Percentiles rank a stretch among this genome's conserved stretches.
Conservation (phyloP, 2,329 filamentous ascomycete species). For the Phyllosticta ampelicida region DNA sequence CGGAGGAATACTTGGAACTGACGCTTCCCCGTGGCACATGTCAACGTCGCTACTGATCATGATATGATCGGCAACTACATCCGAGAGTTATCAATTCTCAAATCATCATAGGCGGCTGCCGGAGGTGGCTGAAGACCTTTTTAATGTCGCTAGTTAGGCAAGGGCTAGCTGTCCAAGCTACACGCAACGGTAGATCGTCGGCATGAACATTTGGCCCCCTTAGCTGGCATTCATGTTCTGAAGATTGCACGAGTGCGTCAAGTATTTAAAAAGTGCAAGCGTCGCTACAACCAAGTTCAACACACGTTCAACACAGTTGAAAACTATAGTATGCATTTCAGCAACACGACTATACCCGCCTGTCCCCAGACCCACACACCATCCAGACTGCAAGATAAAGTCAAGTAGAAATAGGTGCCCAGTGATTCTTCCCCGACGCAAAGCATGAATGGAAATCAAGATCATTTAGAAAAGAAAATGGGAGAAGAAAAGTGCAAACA, state of each 20-base stretch:
- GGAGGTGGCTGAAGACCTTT: neutral
- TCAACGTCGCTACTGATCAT: neutral
- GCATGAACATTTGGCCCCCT: too few relatives aligned
- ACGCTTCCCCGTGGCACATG: conserved; percentile 1
- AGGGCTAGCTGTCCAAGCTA: neutral
- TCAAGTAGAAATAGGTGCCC: neutral
- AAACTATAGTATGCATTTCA: neutral
- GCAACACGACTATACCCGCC: neutral
- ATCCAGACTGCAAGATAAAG: neutral
- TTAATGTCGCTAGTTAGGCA: neutral
- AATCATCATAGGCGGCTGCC: neutral
- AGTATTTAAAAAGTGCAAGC: too few relatives aligned
- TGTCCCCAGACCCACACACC: neutral
- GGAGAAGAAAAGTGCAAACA: neutral
- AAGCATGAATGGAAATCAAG: neutral
- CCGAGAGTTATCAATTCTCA: neutral
- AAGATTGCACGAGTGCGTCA: too few relatives aligned
- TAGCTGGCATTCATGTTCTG: too few relatives aligned
- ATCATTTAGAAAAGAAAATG: neutral
- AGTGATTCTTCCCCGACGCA: neutral
- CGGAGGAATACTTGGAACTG: neutral
- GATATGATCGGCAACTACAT: neutral
- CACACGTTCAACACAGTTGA: neutral
- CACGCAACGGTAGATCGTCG: too few relatives aligned
- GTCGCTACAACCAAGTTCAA: too few relatives aligned